A percentile compares a stretch with the other conserved stretches of the same genome.
phyloP scores from a whole-genome alignment of 129 eudicot species.

The Artemisia annua region DNA sequence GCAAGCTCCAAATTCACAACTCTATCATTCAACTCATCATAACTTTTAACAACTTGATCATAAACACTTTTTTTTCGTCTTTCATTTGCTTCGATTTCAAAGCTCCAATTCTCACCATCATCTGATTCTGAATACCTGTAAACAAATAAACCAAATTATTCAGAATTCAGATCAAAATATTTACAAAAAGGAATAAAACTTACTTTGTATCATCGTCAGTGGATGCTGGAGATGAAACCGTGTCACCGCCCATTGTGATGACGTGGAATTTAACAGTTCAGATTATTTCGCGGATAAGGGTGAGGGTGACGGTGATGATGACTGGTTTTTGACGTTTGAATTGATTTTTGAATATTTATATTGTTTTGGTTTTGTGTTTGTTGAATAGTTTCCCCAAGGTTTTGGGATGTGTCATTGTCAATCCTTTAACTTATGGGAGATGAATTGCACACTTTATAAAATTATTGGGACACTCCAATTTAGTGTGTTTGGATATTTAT shows the following conservation, averaged over 20 bases:
- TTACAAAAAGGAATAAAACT: no score
- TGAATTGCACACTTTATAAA: no score
- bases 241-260: conserved; percentile 57
- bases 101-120: conserved; percentile 10
- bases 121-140: no score
- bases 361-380: no score
- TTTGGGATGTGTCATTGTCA: not conserved
- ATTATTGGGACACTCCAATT: no score
- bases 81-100: conserved; percentile 30
- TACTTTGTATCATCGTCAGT: conserved; percentile 22
- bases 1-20: conserved; percentile 44
- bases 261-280: not conserved
- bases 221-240: conserved; percentile 18
- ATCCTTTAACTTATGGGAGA: not conserved
- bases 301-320: conserved; percentile 18
- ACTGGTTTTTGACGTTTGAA: not conserved
- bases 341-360: not conserved
- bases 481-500: no score
- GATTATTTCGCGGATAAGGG: conserved; percentile 7
- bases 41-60: conserved; percentile 41
- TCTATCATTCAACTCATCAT: conserved; percentile 41
- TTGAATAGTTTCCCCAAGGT: not conserved
- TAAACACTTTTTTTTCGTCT: conserved; percentile 30
- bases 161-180: no score
- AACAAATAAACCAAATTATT: no score